Conservation (phyloP, 2,329 filamentous ascomycete species). For the Calonectria hawksworthii region DNA sequence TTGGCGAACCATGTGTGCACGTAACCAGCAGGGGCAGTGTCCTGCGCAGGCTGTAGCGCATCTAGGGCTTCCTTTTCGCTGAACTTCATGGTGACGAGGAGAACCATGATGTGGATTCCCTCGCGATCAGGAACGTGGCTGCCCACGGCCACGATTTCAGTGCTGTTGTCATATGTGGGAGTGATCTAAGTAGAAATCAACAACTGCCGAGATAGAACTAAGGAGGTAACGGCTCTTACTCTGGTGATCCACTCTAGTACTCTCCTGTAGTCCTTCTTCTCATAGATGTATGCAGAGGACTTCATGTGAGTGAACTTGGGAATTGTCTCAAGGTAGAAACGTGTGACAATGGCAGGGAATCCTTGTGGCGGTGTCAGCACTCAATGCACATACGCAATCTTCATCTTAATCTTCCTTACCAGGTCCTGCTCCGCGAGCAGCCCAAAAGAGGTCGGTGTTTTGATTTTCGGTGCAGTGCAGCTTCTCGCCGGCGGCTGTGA, state of each 20-base stretch:
- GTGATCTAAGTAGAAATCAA: conserved; percentile 22
- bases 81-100: conserved; percentile 59
- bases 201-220: neutral
- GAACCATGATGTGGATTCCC: conserved; percentile 48
- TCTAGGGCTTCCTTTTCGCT: conserved; percentile 49
- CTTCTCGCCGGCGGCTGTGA: conserved; percentile 59
- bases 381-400: neutral
- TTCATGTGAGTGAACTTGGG: conserved; percentile 48
- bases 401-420: conserved; percentile 34
- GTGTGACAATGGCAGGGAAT: conserved; percentile 66
- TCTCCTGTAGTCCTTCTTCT: conserved; percentile 57
- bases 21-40: conserved; percentile 53
- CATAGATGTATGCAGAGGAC: conserved; percentile 60
- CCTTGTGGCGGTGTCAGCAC: conserved; percentile 45
- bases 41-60: conserved; percentile 53
- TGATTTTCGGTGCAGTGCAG: conserved; percentile 53
- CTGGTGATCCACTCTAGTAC: conserved; percentile 63
- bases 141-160: conserved; percentile 35
- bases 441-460: conserved; percentile 64
- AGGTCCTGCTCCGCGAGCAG: conserved; percentile 62
- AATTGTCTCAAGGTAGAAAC: conserved; percentile 61
- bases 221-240: conserved; percentile 38
- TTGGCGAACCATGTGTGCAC: conserved; percentile 54
- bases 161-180: conserved; percentile 26
- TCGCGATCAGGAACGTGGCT: conserved; percentile 25